phyloP scores from a whole-genome alignment of 2,329 filamentous ascomycete species.

The Verticillium dahliae region DNA sequence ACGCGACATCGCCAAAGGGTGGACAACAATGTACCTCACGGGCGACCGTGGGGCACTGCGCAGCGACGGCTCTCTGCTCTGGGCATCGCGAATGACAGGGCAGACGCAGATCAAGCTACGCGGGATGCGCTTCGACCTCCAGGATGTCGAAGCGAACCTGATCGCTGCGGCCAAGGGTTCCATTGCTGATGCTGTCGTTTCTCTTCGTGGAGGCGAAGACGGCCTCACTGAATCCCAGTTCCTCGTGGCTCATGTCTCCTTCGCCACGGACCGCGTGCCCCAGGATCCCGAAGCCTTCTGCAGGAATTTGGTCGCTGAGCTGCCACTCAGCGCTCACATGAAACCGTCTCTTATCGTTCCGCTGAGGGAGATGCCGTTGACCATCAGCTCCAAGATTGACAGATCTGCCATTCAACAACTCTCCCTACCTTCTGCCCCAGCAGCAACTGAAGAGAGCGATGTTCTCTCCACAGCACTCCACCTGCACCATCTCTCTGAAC shows the following conservation, averaged over 20 bases:
- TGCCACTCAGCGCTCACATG: conserved; percentile 28
- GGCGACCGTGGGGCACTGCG: conserved; percentile 30
- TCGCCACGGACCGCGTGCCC: conserved; percentile 2
- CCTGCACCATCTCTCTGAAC: conserved; percentile 4
- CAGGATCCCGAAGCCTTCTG: conserved; percentile 11
- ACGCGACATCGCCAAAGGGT: conserved; percentile 6
- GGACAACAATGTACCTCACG: conserved; percentile 27
- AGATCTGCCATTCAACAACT: conserved; percentile 16
- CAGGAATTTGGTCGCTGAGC: conserved; percentile 6
- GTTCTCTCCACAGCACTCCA: not conserved
- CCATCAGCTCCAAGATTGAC: conserved; percentile 23
- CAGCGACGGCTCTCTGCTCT: conserved; percentile 14
- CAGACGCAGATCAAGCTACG: conserved; percentile 39
- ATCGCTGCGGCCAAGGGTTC: conserved; percentile 11
- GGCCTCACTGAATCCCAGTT: conserved; percentile 7
- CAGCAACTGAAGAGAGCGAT: not conserved
- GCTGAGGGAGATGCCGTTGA: conserved; percentile 21
- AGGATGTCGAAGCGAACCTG: conserved; percentile 25
- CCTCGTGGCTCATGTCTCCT: conserved; percentile 21
- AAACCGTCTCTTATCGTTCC: conserved; percentile 19
- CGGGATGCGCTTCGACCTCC: conserved; percentile 37
- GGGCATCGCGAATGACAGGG: conserved; percentile 29
- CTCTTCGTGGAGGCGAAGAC: conserved; percentile 6
- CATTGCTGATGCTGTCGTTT: conserved; percentile 16
- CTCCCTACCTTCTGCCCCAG: conserved; percentile 12